Evolutionary conservation across 768 basidiomycete species (phyloP).

Genomic region (Panellus pusillus): DNA sequence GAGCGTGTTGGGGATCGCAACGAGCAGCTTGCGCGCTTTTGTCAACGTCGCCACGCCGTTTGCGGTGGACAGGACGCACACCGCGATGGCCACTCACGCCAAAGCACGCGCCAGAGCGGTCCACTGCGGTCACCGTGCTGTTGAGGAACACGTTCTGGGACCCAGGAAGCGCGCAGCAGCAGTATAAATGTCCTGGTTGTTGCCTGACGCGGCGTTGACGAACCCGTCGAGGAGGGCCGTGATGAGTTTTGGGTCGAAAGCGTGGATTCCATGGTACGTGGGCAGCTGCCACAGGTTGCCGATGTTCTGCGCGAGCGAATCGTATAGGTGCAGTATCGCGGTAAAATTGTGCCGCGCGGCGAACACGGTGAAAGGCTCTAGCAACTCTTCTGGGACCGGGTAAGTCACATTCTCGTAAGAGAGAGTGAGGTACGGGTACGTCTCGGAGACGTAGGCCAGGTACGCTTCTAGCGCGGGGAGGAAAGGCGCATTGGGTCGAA

Average conservation of each 20-base stretch:
- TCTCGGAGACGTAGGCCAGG: background rate
- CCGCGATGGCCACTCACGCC: background rate
- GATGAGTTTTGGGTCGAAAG: constrained; percentile 1
- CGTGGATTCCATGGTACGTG: constrained; percentile 6
- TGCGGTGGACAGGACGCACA: constrained; percentile 1
- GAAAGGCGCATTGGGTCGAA: background rate
- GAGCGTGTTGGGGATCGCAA: constrained; percentile 8
- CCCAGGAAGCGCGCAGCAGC: constrained; percentile 2
- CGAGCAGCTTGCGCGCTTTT: constrained; percentile 7
- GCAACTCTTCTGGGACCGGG: constrained; percentile 1
- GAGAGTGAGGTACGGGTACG: constrained; percentile 7
- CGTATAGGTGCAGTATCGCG: constrained; percentile 2
- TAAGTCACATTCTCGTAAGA: constrained; percentile 8
- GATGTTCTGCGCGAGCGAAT: constrained; percentile 1
- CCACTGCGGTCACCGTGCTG: constrained; percentile 2
- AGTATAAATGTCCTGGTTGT: constrained; percentile 7
- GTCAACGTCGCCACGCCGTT: background rate
- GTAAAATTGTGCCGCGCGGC: constrained; percentile 8
- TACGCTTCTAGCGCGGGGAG: background rate
- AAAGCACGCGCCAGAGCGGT: constrained; percentile 5
- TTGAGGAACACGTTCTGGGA: constrained; percentile 3
- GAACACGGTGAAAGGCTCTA: constrained; percentile 8
- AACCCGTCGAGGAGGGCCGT: background rate
- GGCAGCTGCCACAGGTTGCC: constrained; percentile 6
- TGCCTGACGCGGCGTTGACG: background rate